Conservation (phyloP, 2,329 filamentous ascomycete genomes). For the Zymoseptoria ardabiliae region DNA sequence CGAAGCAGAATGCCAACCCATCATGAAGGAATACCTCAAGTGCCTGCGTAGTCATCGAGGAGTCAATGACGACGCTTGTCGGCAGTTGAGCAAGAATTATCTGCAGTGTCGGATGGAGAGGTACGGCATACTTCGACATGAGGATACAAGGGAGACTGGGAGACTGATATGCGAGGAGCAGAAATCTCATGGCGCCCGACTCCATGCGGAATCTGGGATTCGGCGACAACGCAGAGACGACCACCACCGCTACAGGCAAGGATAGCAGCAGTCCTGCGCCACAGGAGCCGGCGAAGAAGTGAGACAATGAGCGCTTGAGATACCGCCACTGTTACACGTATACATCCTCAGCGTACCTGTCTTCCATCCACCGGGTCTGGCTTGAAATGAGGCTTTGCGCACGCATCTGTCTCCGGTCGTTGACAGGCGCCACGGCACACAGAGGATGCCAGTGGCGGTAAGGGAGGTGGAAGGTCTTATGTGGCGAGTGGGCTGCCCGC, state of each 20-base stretch:
- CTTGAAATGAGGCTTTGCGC: not conserved
- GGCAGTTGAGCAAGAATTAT: conserved; percentile 79
- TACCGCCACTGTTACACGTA: not conserved
- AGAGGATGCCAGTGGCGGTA: not conserved
- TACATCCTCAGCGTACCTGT: not conserved
- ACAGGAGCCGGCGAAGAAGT: not conserved
- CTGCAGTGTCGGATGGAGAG: conserved; percentile 89
- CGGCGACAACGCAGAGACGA: conserved; percentile 1
- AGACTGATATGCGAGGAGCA: conserved; percentile 29
- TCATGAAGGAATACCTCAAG: conserved; percentile 76
- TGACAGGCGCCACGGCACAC: not conserved
- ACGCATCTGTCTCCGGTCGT: not conserved
- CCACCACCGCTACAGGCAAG: not conserved
- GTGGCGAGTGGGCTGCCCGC: not conserved
- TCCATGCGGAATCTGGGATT: conserved; percentile 93
- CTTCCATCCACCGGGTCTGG: not conserved
- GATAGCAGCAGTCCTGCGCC: not conserved
- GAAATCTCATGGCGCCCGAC: conserved; percentile 92
- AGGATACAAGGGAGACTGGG: too few relatives aligned
- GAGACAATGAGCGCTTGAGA: not conserved
- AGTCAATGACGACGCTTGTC: conserved; percentile 78
- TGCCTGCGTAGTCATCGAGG: conserved; percentile 82
- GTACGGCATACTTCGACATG: too few relatives aligned
- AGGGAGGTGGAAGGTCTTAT: not conserved
- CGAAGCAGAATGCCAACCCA: conserved; percentile 86